Base-by-base conservation (phyloP, 2,329 filamentous ascomycete genomes). In the Aspergillus pseudoviridinutans region DNA sequence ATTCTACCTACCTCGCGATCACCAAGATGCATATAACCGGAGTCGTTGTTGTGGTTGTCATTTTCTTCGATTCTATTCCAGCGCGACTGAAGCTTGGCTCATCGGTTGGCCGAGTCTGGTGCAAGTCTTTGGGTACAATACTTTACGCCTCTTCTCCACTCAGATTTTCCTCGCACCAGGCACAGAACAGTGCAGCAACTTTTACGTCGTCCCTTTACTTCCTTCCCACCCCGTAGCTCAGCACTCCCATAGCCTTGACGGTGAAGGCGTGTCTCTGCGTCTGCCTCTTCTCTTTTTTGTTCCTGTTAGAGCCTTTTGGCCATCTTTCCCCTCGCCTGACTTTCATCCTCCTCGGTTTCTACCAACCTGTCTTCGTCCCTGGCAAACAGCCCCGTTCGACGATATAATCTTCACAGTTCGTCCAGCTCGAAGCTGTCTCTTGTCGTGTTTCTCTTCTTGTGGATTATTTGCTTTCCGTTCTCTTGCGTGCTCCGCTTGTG, bases 1-100 rank as follows among this genome's bases (percentile, higher is more conserved):
- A 47, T 47, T 60, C 64, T 59, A 65, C 63, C 44, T 47, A 67
- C 60, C 68, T 66, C 58, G 58, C 61, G 64, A 58, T 58, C 58
- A 58, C 66, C 62, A 65, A 68, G 65, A 69, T 71, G 72, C 71
- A 73, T 74, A 66, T 65, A 72, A 66, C 64, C 66, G 72, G 72
- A 73, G 72, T 74, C 69, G 65, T 71, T 66, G 66, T 64, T 63
- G 58, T 66, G 62, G 62, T 67, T 63, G 63, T 67, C 59, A 63
- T 62, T 67, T 38, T 62, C 61, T 64, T 55, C 60, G 57, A 9
- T 56, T 50, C 53, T 60, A 58, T 59, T 57, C 56, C 58, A 61
- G 60, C 59, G 54, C 52, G 54, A 29, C 41, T 47, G 28, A 46
- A 28, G 47, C 49, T 50, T 57, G 47, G 28, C 27, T 50, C 50